phyloP scores from a whole-genome alignment of 768 basidiomycete species.

The Polyporus arcularius region DNA sequence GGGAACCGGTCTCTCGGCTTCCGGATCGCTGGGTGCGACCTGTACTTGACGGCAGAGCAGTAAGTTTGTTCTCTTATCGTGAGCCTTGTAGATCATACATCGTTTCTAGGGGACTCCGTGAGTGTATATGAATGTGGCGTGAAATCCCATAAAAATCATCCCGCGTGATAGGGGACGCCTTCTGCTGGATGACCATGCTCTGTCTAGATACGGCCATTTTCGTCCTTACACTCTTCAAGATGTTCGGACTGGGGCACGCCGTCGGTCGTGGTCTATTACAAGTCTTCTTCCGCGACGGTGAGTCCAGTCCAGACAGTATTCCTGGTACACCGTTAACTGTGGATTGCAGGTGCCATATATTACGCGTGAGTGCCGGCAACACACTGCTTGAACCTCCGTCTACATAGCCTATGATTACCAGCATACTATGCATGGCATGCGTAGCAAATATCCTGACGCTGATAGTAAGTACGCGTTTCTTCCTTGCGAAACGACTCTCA shows the following conservation, averaged over 20 bases:
- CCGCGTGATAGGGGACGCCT: not conserved
- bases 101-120: not conserved
- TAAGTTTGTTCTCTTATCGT: not conserved
- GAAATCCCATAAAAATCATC: not conserved
- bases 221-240: not conserved
- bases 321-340: no score
- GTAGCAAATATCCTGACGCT: slow-evolving; percentile 2
- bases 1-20: not conserved
- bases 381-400: not conserved
- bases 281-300: slow-evolving; percentile 10
- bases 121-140: not conserved
- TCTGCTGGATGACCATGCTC: slow-evolving; percentile 8
- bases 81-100: not conserved
- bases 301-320: not conserved
- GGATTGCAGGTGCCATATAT: slow-evolving; percentile 2
- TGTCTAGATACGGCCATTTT: slow-evolving; percentile 4
- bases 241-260: not conserved
- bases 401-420: not conserved
- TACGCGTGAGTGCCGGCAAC: not conserved
- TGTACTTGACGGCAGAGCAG: not conserved
- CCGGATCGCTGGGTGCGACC: not conserved
- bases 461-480: not conserved
- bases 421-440: not conserved
- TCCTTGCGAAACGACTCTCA: no score
- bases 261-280: not conserved